Percentiles rank a stretch among this genome's conserved stretches.
phyloP scores from a whole-genome alignment of 1,284 basidiomycete species.

The Ustilago esculenta region DNA sequence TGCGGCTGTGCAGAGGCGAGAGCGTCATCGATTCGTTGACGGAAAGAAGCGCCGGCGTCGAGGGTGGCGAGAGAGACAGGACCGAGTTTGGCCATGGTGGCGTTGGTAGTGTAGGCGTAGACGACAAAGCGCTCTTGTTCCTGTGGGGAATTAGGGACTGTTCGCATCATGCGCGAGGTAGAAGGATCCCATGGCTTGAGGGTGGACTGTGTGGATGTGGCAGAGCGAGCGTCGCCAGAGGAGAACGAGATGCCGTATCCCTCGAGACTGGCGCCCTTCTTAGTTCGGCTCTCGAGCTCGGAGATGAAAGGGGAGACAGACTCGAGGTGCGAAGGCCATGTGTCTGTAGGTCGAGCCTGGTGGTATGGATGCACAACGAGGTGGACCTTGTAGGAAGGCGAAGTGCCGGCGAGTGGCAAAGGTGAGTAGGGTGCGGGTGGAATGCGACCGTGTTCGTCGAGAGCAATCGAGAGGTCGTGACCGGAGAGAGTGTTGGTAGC shows the following conservation, averaged over 20 bases:
- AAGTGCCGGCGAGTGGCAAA: constrained; percentile 53
- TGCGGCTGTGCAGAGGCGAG: constrained; percentile 32
- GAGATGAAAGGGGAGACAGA: constrained; percentile 53
- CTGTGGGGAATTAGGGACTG: constrained; percentile 42
- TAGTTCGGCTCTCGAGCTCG: constrained; percentile 55
- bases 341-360: constrained; percentile 25
- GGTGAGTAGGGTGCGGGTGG: constrained; percentile 56
- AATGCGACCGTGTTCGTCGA: constrained; percentile 48
- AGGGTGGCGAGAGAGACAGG: constrained; percentile 54
- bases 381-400: constrained; percentile 57
- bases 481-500: constrained; percentile 16
- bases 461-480: constrained; percentile 42
- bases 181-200: constrained; percentile 53
- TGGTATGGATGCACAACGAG: constrained; percentile 54
- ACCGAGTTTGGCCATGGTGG: constrained; percentile 50
- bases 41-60: constrained; percentile 32
- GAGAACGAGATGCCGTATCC: constrained; percentile 59
- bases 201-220: neutral
- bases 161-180: constrained; percentile 47
- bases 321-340: constrained; percentile 60
- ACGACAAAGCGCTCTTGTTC: constrained; percentile 56
- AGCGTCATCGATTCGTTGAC: constrained; percentile 28
- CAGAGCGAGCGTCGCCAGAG: constrained; percentile 18
- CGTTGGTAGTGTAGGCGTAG: constrained; percentile 48
- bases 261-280: constrained; percentile 50